Evolutionary conservation across 1,284 basidiomycete genomes (phyloP), one percentile per base, ranked within the genome.

Genomic region (Afroboletus lepidellus): DNA sequence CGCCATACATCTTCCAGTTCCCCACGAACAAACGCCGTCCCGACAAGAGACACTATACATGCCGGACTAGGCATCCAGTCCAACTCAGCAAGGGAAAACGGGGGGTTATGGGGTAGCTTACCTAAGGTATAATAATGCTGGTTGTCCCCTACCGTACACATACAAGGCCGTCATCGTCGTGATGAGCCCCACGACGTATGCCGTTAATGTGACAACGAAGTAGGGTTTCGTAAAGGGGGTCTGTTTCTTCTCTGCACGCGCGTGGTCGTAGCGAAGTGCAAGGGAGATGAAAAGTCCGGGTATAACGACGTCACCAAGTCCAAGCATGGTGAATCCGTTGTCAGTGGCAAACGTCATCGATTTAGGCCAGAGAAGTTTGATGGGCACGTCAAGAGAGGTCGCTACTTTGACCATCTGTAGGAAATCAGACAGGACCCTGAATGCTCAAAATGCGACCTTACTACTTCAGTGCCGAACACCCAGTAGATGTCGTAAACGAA

Each of bases 111-210:
- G 38, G 18, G 12, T 27, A 18, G 69, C 84, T 68, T 61, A 91
- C 90, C 88, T 85, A 58, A 99, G 79, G 69, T 98, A 99, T 33
- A 99, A 76, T 53, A 99, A 73, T 2, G 96, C 96, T 3, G 96
- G 96, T 64, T 99, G 96, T 0, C 92, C 94, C 15, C 78, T 80
- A 43, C 78, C 76, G 64, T 87, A 89, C 39, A 76, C 66, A 67
- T 96, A 90, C 94, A 98, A 95, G 16, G 96, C 91, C 0, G 69
- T 69, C 83, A 98, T 94, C 3, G 96, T 97, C 11, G 77, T 81
- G 7, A 74, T 70, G 23, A 98, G 79, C 0, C 94, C 96, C 21
- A 75, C 55, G n/a, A 90, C 72, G 71, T 98, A 99, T 23, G 87
- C 91, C 6, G 71, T 60, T 45, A 98, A 64, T 21, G 82, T 79